These are phyloP conservation scores for Dichotomopilus funicola DNA, from an alignment of 2,329 filamentous ascomycete species.

Conservation along the genomic window DNA sequence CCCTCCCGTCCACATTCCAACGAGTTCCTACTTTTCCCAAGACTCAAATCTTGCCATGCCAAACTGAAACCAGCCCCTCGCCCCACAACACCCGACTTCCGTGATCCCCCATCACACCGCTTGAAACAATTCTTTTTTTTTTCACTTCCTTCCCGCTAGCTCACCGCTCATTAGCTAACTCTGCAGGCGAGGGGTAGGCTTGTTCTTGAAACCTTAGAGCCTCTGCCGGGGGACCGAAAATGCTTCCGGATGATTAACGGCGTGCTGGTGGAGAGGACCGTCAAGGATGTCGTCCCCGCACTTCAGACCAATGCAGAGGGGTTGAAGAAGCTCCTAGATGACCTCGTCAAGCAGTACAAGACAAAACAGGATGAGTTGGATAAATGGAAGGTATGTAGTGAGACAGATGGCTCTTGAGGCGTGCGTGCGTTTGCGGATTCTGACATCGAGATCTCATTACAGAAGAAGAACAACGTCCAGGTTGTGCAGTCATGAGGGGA, in stretches of 20 bases:
- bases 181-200: slow-evolving; percentile 51
- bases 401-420: not conserved
- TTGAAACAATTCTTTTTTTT: slow-evolving; percentile 7
- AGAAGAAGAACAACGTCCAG: slow-evolving; percentile 89
- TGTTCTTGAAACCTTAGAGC: slow-evolving; percentile 84
- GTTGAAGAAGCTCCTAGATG: slow-evolving; percentile 86
- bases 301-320: slow-evolving; percentile 92
- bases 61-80: not conserved
- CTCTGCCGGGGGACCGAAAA: slow-evolving; percentile 78
- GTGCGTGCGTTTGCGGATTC: not conserved
- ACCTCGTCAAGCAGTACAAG: slow-evolving; percentile 95
- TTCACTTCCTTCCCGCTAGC: slow-evolving; percentile 9
- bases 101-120: slow-evolving; percentile 34
- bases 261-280: slow-evolving; percentile 87
- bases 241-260: slow-evolving; percentile 99
- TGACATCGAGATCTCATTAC: slow-evolving; percentile 23
- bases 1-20: not conserved
- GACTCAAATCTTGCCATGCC: not conserved
- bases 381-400: slow-evolving; percentile 80
- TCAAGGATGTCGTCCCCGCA: slow-evolving; percentile 84
- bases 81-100: not conserved
- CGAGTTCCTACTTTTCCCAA: not conserved
- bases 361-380: slow-evolving; percentile 90
- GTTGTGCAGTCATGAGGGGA: slow-evolving; percentile 65
- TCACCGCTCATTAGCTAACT: slow-evolving; percentile 25